A percentile compares a stretch with the other conserved stretches of the same genome.
These are phyloP conservation scores for Sarocladium strictum DNA, from an alignment of 2,329 filamentous ascomycete species.

Conservation along the genomic window DNA sequence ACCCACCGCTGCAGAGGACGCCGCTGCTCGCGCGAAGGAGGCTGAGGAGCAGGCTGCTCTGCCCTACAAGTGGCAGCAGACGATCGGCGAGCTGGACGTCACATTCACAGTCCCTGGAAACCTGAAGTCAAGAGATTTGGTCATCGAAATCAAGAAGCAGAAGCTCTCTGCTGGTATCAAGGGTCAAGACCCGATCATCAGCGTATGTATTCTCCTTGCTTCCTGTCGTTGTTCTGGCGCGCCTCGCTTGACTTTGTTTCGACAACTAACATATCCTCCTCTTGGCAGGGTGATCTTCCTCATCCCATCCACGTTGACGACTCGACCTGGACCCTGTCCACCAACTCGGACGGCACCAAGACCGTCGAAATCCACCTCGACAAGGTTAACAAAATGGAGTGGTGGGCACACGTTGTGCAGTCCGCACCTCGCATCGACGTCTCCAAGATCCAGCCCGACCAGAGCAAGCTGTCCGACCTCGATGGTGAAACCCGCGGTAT, in stretches of 20 bases:
- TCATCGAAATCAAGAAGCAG: slow-evolving; percentile 75
- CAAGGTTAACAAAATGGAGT: slow-evolving; percentile 95
- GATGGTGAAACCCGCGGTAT: slow-evolving; percentile 92
- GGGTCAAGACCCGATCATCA: slow-evolving; percentile 78
- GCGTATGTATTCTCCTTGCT: slow-evolving; percentile 45
- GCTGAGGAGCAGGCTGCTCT: slow-evolving; percentile 81
- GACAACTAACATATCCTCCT: too few species aligned
- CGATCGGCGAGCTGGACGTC: slow-evolving; percentile 81
- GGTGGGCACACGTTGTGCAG: slow-evolving; percentile 93
- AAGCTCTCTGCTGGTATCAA: slow-evolving; percentile 77
- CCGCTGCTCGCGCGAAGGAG: slow-evolving; percentile 63
- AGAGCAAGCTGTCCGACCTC: slow-evolving; percentile 82
- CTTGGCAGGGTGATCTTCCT: slow-evolving; percentile 83
- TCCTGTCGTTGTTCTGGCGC: background rate
- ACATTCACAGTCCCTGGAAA: slow-evolving; percentile 73
- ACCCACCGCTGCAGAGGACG: slow-evolving; percentile 48
- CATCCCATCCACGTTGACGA: slow-evolving; percentile 77
- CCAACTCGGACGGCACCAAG: slow-evolving; percentile 62
- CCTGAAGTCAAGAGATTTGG: slow-evolving; percentile 76
- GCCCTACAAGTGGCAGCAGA: slow-evolving; percentile 97
- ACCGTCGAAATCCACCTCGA: slow-evolving; percentile 79
- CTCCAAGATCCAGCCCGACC: slow-evolving; percentile 89
- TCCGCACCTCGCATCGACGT: slow-evolving; percentile 88
- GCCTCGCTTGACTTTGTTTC: too few species aligned
- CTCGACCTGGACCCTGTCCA: slow-evolving; percentile 86